Evolutionary conservation across 2,329 filamentous ascomycete genomes (phyloP).

Genomic region (Chlorencoelia australis): DNA sequence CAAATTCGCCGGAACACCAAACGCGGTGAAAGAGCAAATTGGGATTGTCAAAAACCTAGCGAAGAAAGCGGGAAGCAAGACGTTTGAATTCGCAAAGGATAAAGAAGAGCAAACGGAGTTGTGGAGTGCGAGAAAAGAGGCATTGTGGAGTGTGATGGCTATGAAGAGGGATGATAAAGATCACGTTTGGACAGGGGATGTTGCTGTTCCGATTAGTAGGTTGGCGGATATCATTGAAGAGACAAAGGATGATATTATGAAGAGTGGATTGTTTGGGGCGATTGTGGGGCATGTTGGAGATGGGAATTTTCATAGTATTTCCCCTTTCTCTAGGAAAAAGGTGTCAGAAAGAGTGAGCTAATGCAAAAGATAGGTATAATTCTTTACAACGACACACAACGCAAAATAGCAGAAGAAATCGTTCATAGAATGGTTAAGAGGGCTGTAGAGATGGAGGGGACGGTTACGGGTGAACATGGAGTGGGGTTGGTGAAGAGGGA

Average conservation of each 20-base stretch:
- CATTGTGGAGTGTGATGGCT: slow-evolving; percentile 70
- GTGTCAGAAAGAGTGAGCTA: too few relatives aligned
- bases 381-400: slow-evolving; percentile 57
- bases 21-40: slow-evolving; percentile 70
- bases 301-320: slow-evolving; percentile 67
- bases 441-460: slow-evolving; percentile 76
- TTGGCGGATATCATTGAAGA: slow-evolving; percentile 69
- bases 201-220: slow-evolving; percentile 69
- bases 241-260: slow-evolving; percentile 53
- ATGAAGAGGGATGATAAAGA: slow-evolving; percentile 50
- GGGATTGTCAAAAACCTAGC: slow-evolving; percentile 54
- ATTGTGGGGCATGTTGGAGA: slow-evolving; percentile 68
- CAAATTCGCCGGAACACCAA: slow-evolving; percentile 67
- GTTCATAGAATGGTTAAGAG: slow-evolving; percentile 81
- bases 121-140: slow-evolving; percentile 77
- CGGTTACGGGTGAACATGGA: slow-evolving; percentile 77
- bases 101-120: slow-evolving; percentile 64
- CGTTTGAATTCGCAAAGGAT: slow-evolving; percentile 68
- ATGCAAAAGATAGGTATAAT: slow-evolving; percentile 42
- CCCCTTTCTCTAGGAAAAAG: too few relatives aligned
- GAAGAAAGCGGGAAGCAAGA: slow-evolving; percentile 48
- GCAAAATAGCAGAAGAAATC: slow-evolving; percentile 55
- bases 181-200: slow-evolving; percentile 76
- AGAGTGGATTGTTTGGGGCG: slow-evolving; percentile 46
- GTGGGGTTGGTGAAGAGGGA: slow-evolving; percentile 78